Evolutionary conservation across 2,329 filamentous ascomycete species (phyloP), one percentile per base, ranked within the genome.

Genomic region (Diaporthe batatas): DNA sequence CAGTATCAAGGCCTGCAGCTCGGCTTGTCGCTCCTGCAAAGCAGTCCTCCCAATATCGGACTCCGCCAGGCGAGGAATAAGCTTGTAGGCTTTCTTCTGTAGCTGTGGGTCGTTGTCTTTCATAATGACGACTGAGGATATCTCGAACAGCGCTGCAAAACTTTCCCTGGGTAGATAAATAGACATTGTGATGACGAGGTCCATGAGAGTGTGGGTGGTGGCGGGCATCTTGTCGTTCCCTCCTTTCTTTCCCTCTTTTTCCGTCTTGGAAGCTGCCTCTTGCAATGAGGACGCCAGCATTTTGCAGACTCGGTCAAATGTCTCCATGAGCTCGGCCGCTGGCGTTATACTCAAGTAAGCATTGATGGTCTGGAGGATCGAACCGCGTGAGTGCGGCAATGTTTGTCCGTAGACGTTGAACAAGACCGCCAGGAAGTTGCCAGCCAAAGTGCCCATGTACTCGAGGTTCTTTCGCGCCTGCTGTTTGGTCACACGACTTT

Each of bases 351-450:
- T 97, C 72, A 99, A 85, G 83, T 95, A 98, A 6, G 94, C 91
- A 82, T 98, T 98, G 85, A 98, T 96, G 75, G 95, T 98, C 81
- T 96, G 94, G 44, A 99, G 86, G 70, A 99, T 96, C 25, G 94
- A 94, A 0, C 94, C 95, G 77, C 96, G 90, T 79, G 94, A 96
- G 79, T 98, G 94, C 2, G 96, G 96, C 34, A 99, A 87, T 0
- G 96, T 99, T 82, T 98, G 94, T 76, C 94, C 98, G 84, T 99
- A 99, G 57, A 99, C 96, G 80, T 99, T 99, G 87, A 99, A 98
- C n/a, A 99, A 86, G 0, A 98, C 96, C 8, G 96, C 95, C 54
- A 99, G 90, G 83, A 99, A 89, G 78, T 98, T 98, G 74, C 92
- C 92, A 1, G 96, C 89, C 79, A 96, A 95, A 0, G 86, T 85